These are phyloP conservation scores for Nannochloropsis gaditana DNA, from an alignment of 108 stramenopile genomes.

Conservation along the genomic window DNA sequence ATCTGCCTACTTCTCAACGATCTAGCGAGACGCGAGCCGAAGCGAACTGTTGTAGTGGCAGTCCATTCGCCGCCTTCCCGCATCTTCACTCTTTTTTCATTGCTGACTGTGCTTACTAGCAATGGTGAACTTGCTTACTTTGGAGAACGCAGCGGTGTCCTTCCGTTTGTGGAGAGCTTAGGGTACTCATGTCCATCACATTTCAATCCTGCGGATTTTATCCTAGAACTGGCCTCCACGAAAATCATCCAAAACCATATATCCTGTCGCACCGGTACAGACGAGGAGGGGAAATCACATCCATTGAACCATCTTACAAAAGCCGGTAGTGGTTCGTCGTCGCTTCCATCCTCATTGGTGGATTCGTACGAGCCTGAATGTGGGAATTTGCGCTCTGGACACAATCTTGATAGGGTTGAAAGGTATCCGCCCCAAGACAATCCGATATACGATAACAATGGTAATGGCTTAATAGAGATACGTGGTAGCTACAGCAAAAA, in stretches of 20 bases:
- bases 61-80: not conserved
- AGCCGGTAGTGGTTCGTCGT: not conserved
- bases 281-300: not conserved
- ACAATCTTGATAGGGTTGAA: too few species aligned
- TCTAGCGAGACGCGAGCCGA: not conserved
- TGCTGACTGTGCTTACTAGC: not conserved
- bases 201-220: not conserved
- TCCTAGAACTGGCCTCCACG: not conserved
- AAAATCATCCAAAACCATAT: not conserved
- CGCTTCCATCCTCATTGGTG: not conserved
- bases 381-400: too few species aligned
- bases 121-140: slow-evolving; percentile 17
- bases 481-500: not conserved
- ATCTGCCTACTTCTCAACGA: not conserved
- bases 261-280: not conserved
- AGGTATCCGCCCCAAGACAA: not conserved
- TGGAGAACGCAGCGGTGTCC: not conserved
- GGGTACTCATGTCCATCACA: not conserved
- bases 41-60: not conserved
- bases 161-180: not conserved
- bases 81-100: not conserved
- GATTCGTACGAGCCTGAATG: not conserved
- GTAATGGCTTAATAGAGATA: too few species aligned
- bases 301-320: not conserved
- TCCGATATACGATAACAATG: not conserved